Evolutionary conservation across 805 yeast genomes (phyloP), one percentile per base, ranked within the genome.

Genomic region (Hanseniaspora hatyaiensis): DNA sequence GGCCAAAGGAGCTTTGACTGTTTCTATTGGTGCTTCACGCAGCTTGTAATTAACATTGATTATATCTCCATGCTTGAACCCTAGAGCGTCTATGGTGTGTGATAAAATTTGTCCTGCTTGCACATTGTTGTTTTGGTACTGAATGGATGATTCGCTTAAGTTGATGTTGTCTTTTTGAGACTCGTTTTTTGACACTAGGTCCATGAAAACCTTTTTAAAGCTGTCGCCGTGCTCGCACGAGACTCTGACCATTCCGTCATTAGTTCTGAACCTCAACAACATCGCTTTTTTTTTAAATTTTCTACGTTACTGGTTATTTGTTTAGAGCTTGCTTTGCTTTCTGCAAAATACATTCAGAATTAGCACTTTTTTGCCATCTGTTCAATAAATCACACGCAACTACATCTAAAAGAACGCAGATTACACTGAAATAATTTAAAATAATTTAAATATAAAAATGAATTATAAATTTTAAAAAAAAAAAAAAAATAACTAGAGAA

Each of bases 241-340:
- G 30, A 83, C 72, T 47, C 97, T 73, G 59, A 75, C 77, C 74
- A 78, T 80, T 8, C 97, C 97, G 54, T 83, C 82, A 57, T 76
- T 84, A 24, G 92, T 71, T 58, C 95, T 73, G 64, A 92, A 85
- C 57, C 98, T 70, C 19, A 82, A 65, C 54, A 88, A 74, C 86
- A 63, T 63, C 4, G 6, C 29, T 26, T 26, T 26, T 26, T 26
- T 11, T 26, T 26, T 6, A 26, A 26, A 8, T 26, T 26, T 26
- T 26, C 29, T 26, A 8, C 9, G 29, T 26, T 26, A 26, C 11
- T 26, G 29, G 11, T 26, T 26, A 6, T 26, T 8, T 26, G 29
- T 26, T 26, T 26, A 16, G 15, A 26, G 31, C 12, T 23, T 5
- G 6, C 15, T 15, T 20, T 20, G 18, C 40, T 36, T 36, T 8